Base-by-base conservation (phyloP, 129 eudicot genomes). In the Ambrosia artemisiifolia region DNA sequence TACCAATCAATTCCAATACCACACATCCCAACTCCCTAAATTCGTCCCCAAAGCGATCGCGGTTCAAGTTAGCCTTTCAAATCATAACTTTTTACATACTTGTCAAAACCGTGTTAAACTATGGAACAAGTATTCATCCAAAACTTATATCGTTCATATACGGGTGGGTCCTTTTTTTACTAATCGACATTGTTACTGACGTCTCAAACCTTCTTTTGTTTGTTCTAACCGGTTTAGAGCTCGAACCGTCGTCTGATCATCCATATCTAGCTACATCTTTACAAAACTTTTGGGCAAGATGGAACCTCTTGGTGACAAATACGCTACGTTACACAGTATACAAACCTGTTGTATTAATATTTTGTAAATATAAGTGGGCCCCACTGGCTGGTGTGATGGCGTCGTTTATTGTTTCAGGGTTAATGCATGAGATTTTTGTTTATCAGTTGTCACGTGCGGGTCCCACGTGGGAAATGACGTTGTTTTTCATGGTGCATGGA, bases 401-500 rank as follows among this genome's bases (percentile, higher is more conserved):
- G 7, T 67, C 80, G 10, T 80, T 80, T 63, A 7, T 74, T 3
- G 84, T 80, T 8, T 80, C 84, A 0, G 84, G 77, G 0, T 17
- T 80, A 11, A 80, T 87, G 85, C 98, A 92, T 43, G 98, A 92
- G 80, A 51, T 86, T 54, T 49, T 85, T 0, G 80, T 92, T 56
- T 86, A 40, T 80, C 73, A 85, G 14, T n/a, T 84, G 82, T 74
- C 88, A 30, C 83, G 94, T 38, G 67, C 13, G 78, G 11, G 33
- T 44, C 94, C 93, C 70, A 85, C 86, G 46, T 83, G 93, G 87
- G 80, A 76, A 68, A 75, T 84, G 79, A 86, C 87, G 16, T 78
- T 75, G 71, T 91, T 88, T 66, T 91, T 91, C 34, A 18, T 80
- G 78, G 30, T 91, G 36, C 97, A 91, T 62, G 95, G 95, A 20